A percentile compares a stretch with the other conserved stretches of the same genome.
phyloP scores from a whole-genome alignment of 352 stramenopile genomes.

The Plasmopara halstedii region DNA sequence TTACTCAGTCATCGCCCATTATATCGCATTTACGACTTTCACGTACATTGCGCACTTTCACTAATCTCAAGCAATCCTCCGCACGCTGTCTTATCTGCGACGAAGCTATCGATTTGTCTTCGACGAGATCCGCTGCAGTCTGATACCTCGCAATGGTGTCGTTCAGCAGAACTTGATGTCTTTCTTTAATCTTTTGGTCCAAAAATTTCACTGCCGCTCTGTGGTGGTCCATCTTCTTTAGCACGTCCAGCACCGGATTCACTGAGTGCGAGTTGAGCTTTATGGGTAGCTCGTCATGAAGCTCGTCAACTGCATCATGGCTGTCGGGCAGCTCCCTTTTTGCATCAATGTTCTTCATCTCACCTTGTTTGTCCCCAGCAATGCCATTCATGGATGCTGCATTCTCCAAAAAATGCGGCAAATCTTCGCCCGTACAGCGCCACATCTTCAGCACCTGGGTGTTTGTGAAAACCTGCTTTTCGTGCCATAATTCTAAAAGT shows the following conservation, averaged over 20 bases:
- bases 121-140: constrained; percentile 43
- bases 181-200: constrained; percentile 44
- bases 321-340: constrained; percentile 24
- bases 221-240: constrained; percentile 79
- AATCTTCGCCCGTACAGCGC: constrained; percentile 66
- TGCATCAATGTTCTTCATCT: not conserved
- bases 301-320: constrained; percentile 16
- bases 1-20: not conserved
- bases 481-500: constrained; percentile 69
- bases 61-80: constrained; percentile 59
- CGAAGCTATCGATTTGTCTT: constrained; percentile 37
- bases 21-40: not conserved
- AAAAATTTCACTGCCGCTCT: constrained; percentile 59
- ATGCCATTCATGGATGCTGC: constrained; percentile 11
- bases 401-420: constrained; percentile 42
- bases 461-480: constrained; percentile 56
- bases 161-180: constrained; percentile 50
- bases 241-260: constrained; percentile 61
- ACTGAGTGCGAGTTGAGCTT: constrained; percentile 70
- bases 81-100: constrained; percentile 43
- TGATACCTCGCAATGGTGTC: constrained; percentile 43
- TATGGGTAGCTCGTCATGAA: constrained; percentile 52
- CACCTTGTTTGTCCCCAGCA: constrained; percentile 1
- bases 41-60: constrained; percentile 76
- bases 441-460: constrained; percentile 63